Evolutionary conservation across 2,329 filamentous ascomycete genomes (phyloP).

Genomic region (Lecanoromycetidae sp.): DNA sequence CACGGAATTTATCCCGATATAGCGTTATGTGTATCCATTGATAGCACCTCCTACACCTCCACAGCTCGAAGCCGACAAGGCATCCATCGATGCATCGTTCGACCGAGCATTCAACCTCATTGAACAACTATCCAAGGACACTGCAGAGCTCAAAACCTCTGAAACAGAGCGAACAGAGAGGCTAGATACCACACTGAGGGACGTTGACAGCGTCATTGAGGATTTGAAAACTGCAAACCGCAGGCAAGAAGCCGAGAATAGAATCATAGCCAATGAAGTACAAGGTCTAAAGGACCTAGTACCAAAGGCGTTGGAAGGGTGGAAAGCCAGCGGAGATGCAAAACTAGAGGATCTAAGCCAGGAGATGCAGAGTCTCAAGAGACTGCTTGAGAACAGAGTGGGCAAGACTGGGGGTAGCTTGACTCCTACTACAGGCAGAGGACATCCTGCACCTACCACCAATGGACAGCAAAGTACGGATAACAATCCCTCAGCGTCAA

Average conservation of each 20-base stretch:
- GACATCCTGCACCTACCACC: conserved; percentile 20
- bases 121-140: conserved; percentile 85
- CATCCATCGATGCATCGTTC: conserved; percentile 83
- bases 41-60: conserved; percentile 89
- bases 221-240: conserved; percentile 72
- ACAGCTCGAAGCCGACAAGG: conserved; percentile 87
- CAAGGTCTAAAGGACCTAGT: conserved; percentile 70
- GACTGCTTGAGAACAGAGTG: conserved; percentile 58
- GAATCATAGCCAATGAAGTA: conserved; percentile 77
- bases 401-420: conserved; percentile 25
- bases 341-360: conserved; percentile 72
- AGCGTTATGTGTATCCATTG: conserved; percentile 84
- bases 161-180: conserved; percentile 75
- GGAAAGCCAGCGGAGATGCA: conserved; percentile 71
- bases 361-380: conserved; percentile 87
- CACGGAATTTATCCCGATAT: conserved; percentile 20
- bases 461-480: conserved; percentile 5
- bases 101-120: conserved; percentile 82
- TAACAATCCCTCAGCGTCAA: background rate
- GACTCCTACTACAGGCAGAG: conserved; percentile 24
- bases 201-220: conserved; percentile 70
- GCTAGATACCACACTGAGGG: conserved; percentile 66
- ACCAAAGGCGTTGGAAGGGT: conserved; percentile 75
- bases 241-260: conserved; percentile 74
- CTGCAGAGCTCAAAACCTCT: conserved; percentile 70